phyloP scores from a whole-genome alignment of 192 early-diverging fungal species.

The Entomortierella parvispora region DNA sequence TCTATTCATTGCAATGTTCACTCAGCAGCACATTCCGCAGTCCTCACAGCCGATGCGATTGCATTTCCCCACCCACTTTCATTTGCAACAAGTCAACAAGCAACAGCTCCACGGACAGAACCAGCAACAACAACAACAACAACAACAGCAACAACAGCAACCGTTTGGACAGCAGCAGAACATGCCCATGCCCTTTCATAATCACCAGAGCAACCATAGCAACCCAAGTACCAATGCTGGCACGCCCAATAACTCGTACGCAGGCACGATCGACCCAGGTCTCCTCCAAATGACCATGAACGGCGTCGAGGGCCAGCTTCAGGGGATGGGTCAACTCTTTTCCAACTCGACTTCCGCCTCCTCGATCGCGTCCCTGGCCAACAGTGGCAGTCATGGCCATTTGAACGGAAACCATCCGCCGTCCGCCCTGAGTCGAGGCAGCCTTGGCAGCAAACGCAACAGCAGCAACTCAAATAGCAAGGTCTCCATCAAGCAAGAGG shows the following conservation, averaged over 20 bases:
- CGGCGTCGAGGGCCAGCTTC: constrained; percentile 1
- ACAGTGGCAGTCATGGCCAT: background rate
- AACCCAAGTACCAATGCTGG: constrained; percentile 7
- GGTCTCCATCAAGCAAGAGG: constrained; percentile 48
- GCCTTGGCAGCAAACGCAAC: constrained; percentile 37
- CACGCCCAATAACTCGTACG: constrained; percentile 38
- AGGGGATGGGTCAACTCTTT: constrained; percentile 39
- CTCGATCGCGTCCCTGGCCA: constrained; percentile 23
- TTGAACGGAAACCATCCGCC: constrained; percentile 6
- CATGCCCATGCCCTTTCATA: constrained; percentile 39
- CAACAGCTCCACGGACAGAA: background rate
- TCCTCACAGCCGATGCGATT: constrained; percentile 41
- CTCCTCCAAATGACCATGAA: constrained; percentile 48
- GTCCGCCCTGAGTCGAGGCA: constrained; percentile 22
- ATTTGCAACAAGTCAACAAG: constrained; percentile 35
- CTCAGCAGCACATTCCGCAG: constrained; percentile 32
- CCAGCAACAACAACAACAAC: constrained; percentile 33
- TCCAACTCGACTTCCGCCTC: constrained; percentile 35
- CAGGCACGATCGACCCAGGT: constrained; percentile 50
- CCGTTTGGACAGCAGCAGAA: too few relatives aligned
- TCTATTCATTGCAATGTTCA: constrained; percentile 23
- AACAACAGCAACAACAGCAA: constrained; percentile 37
- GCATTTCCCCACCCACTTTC: constrained; percentile 49
- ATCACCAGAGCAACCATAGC: constrained; percentile 21
- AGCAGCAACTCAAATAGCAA: constrained; percentile 23